Evolutionary conservation across 129 eudicot genomes (phyloP), one percentile per base, ranked within the genome.

Genomic region (Scalesia atractyloides): DNA sequence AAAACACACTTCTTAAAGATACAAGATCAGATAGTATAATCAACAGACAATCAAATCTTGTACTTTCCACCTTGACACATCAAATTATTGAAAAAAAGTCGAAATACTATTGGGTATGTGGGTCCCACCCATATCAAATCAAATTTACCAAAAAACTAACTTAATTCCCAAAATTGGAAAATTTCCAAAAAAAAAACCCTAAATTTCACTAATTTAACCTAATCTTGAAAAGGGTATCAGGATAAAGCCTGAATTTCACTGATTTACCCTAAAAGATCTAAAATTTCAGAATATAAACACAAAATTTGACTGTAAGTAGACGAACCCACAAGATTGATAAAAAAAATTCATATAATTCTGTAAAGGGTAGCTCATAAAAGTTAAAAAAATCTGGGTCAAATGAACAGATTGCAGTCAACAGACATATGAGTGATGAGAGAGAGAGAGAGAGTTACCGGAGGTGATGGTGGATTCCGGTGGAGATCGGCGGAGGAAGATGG

Each of bases 31-130:
- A 74, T 22, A 49, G 10, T 66, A 41, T 67, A 56, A 66, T 75
- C 67, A 75, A 57, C 24, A 43, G 58, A 52, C 54, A 65, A 66
- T 65, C 73, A 75, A 75, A 64, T 74, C 30, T 22, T 74, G 72
- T 36, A 64, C 54, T 74, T 74, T 41, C 72, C 79, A 64, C 72
- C 72, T 56, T 51, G 20, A 52, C 24, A 63, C 15, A 15, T n/a
- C 15, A 74, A 36, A 66, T 43, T 54, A 75, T 43, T 56, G 3
- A 59, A 66, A 3, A 39, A 11, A 53, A 39, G 26, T 24, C 15
- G 18, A 22, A 49, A 75, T 56, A 54, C 56, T 47, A 50, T 36
- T 19, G 73, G 34, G 34, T 30, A 30, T 30, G 34, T 30, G 34
- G 73, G 72, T 20, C 80, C 73, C 73, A 66, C 73, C 56, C 33